Percentiles rank a stretch among this genome's conserved stretches.
Evolutionary conservation across 208 protist genomes (phyloP).

Genomic region (Leptomonas pyrrhocoris): DNA sequence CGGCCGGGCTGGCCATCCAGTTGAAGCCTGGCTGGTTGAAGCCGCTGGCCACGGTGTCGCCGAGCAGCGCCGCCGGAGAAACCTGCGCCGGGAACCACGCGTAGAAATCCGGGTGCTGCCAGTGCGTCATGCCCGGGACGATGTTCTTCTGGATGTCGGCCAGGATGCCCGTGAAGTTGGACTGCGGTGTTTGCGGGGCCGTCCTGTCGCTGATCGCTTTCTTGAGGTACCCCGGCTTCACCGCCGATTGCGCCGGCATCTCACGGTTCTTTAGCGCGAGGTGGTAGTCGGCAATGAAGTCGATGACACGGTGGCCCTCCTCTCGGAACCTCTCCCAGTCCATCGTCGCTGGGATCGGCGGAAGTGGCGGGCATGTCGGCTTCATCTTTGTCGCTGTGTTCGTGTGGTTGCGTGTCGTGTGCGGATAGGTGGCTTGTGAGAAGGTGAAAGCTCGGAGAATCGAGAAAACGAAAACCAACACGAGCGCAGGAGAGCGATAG

Average conservation of each 20-base stretch:
- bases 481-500: too few relatives aligned
- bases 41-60: conserved; percentile 52
- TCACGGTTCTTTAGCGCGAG: conserved; percentile 33
- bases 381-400: conserved; percentile 32
- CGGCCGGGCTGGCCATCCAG: conserved; percentile 62
- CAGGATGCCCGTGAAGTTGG: conserved; percentile 40
- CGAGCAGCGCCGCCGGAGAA: conserved; percentile 56
- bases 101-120: conserved; percentile 72
- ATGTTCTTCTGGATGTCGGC: conserved; percentile 53
- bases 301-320: conserved; percentile 46
- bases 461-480: too few relatives aligned
- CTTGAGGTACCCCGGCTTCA: conserved; percentile 58
- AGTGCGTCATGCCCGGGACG: conserved; percentile 72
- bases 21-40: conserved; percentile 65
- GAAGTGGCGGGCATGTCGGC: conserved; percentile 34
- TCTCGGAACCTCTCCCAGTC: conserved; percentile 47
- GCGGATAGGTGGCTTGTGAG: too few relatives aligned
- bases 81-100: conserved; percentile 61
- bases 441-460: too few relatives aligned
- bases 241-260: conserved; percentile 35
- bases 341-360: conserved; percentile 41
- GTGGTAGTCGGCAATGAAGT: conserved; percentile 56
- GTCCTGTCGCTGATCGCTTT: conserved; percentile 30
- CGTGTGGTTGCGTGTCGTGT: too few relatives aligned
- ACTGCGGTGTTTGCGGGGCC: conserved; percentile 30